Percentiles rank a stretch among this genome's conserved stretches.
Evolutionary conservation across 306 rosid species (phyloP).

Genomic region (Malus sylvestris): DNA sequence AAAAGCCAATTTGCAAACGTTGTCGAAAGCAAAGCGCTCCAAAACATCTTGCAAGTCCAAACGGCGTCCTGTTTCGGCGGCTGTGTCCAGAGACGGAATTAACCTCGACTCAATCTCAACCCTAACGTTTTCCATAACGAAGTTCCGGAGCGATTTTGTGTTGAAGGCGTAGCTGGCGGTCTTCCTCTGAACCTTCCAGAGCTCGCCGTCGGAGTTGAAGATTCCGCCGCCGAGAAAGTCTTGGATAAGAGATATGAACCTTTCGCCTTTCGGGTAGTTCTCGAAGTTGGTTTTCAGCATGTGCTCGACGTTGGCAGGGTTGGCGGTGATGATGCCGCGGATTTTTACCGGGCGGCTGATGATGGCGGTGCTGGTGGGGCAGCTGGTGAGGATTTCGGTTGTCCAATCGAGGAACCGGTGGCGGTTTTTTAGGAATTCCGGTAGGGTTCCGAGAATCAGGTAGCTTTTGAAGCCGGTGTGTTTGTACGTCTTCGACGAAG

Average conservation of each 20-base stretch:
- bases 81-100: conserved; percentile 32
- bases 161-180: conserved; percentile 63
- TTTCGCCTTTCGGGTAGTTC: conserved; percentile 63
- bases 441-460: conserved; percentile 47
- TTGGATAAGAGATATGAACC: conserved; percentile 25
- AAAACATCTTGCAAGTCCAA: conserved; percentile 54
- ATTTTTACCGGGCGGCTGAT: conserved; percentile 29
- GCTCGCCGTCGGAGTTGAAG: conserved; percentile 54
- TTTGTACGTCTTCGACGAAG: not conserved
- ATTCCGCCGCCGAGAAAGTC: conserved; percentile 66
- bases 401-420: conserved; percentile 59
- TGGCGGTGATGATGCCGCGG: conserved; percentile 44
- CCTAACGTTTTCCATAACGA: conserved; percentile 39
- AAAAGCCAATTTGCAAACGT: conserved; percentile 58
- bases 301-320: conserved; percentile 54
- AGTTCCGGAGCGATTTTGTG: conserved; percentile 52
- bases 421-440: conserved; percentile 43
- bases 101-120: conserved; percentile 38
- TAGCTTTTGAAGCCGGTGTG: conserved; percentile 36
- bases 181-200: conserved; percentile 58
- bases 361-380: conserved; percentile 44
- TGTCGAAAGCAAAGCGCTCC: conserved; percentile 72
- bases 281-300: conserved; percentile 58
- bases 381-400: conserved; percentile 33
- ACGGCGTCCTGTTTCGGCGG: conserved; percentile 10